Percentiles rank a stretch among this genome's conserved stretches.
Evolutionary conservation across 495 filamentous ascomycete genomes (phyloP).

Genomic region (Daldinia childiae): DNA sequence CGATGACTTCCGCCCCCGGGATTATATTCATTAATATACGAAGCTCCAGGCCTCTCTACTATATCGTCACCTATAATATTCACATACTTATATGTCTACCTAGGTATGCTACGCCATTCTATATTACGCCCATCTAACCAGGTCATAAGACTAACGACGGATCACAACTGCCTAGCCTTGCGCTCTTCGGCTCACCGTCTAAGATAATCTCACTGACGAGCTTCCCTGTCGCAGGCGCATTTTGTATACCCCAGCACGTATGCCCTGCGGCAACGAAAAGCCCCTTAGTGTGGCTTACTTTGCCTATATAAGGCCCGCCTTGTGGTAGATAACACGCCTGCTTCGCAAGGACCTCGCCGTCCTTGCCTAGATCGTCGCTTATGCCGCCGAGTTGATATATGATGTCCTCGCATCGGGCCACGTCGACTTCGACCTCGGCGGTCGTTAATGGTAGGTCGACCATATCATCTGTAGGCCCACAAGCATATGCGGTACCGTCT

Average conservation of each 20-base stretch:
- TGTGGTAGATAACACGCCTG: conserved; percentile 89
- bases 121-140: conserved; percentile 27
- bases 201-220: conserved; percentile 81
- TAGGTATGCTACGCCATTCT: conserved; percentile 9
- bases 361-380: conserved; percentile 70
- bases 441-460: conserved; percentile 74
- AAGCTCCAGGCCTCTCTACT: background rate
- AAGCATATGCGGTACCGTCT: conserved; percentile 83
- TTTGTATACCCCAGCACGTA: conserved; percentile 93
- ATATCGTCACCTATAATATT: background rate
- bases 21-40: background rate
- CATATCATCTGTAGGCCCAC: conserved; percentile 72
- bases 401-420: conserved; percentile 78
- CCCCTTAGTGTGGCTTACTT: conserved; percentile 71
- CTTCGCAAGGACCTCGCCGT: conserved; percentile 73
- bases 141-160: conserved; percentile 38
- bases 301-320: conserved; percentile 75
- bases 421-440: conserved; percentile 77
- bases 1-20: background rate
- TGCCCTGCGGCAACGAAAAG: conserved; percentile 82
- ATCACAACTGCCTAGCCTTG: conserved; percentile 54
- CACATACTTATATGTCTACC: background rate
- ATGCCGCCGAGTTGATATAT: conserved; percentile 75
- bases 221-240: conserved; percentile 85
- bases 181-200: conserved; percentile 76